Conservation (phyloP, 148 eudicot species). For the Arbutus unedo region DNA sequence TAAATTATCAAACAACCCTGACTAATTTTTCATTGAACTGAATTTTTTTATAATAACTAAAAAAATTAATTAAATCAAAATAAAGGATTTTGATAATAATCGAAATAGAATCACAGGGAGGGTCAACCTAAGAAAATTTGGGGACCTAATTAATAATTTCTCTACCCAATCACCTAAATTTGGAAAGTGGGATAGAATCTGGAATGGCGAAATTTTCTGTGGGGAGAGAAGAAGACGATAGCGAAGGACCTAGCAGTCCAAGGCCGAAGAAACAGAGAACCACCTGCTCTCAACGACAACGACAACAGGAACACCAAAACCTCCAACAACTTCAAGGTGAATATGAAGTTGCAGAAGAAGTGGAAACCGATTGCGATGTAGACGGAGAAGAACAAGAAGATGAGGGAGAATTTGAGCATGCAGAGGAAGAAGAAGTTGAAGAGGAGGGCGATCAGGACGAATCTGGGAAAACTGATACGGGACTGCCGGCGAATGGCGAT, state of each 20-base stretch:
- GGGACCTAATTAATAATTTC: no score
- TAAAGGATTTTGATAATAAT: no score
- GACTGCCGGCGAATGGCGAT: neutral
- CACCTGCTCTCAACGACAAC: neutral
- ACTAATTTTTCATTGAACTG: no score
- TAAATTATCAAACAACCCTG: no score
- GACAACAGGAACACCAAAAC: neutral
- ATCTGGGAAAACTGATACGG: neutral
- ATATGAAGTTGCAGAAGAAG: neutral
- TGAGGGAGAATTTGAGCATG: constrained; percentile 5
- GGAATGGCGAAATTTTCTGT: constrained; percentile 54
- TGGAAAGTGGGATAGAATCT: neutral
- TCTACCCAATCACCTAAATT: neutral
- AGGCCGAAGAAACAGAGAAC: constrained; percentile 33
- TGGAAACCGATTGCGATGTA: neutral
- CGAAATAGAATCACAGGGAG: no score
- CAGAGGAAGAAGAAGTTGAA: neutral
- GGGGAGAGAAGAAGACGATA: constrained; percentile 33
- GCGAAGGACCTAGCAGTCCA: constrained; percentile 23
- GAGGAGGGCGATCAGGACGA: constrained; percentile 1
- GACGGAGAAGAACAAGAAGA: constrained; percentile 15
- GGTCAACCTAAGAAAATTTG: no score
- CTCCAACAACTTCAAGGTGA: neutral
- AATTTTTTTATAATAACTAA: no score
- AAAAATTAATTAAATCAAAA: no score